Conservation (phyloP, 805 yeast species). For the Pichia gijzeniarum region DNA sequence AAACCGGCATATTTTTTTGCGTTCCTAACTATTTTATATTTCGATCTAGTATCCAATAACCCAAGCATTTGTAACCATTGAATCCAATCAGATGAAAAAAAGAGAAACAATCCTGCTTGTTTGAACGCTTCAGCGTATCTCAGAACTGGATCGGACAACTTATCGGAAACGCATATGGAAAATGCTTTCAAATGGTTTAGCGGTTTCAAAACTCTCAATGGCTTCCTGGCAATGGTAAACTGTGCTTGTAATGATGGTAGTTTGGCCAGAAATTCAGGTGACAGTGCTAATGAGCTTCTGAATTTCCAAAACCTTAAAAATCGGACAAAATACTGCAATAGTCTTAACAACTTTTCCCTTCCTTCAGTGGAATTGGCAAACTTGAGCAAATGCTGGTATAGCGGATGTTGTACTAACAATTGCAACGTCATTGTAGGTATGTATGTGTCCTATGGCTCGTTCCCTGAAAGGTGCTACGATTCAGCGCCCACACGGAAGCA, state of each 20-base stretch:
- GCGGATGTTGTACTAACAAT: slow-evolving; percentile 67
- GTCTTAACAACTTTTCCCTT: slow-evolving; percentile 73
- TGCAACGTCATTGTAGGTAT: slow-evolving; percentile 51
- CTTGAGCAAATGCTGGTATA: slow-evolving; percentile 51
- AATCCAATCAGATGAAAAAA: slow-evolving; percentile 57
- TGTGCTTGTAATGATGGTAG: slow-evolving; percentile 5
- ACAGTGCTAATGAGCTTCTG: neutral
- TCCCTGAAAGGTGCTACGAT: too few species aligned
- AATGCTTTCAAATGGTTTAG: slow-evolving; percentile 66
- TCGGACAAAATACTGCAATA: slow-evolving; percentile 74
- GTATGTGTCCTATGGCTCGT: neutral
- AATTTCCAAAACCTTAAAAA: slow-evolving; percentile 41
- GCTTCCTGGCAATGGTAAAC: slow-evolving; percentile 47
- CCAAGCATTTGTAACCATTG: slow-evolving; percentile 57
- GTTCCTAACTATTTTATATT: slow-evolving; percentile 26
- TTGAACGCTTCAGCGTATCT: slow-evolving; percentile 48
- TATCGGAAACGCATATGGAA: slow-evolving; percentile 58
- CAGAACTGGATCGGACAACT: slow-evolving; percentile 53
- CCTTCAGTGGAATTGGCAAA: slow-evolving; percentile 63
- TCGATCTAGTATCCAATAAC: slow-evolving; percentile 27
- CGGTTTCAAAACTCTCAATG: slow-evolving; percentile 79
- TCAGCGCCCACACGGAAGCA: too few species aligned
- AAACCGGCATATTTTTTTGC: slow-evolving; percentile 55
- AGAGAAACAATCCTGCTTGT: slow-evolving; percentile 56
- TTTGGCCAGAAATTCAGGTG: neutral